phyloP scores from a whole-genome alignment of 306 rosid genomes.

The Pachyrhizus erosus region DNA sequence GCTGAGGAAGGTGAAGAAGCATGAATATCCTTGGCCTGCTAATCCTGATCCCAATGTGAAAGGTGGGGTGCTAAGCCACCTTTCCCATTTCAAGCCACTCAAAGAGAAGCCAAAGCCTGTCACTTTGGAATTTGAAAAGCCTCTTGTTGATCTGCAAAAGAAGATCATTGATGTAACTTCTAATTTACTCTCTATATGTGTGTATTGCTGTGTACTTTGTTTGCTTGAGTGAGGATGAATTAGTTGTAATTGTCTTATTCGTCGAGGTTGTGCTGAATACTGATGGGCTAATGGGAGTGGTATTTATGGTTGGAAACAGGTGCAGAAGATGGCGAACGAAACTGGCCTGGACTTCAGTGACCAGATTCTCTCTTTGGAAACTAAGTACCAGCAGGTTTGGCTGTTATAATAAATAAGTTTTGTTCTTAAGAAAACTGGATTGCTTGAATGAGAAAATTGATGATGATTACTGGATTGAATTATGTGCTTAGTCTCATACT shows the following conservation, averaged over 20 bases:
- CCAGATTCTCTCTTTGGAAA: slow-evolving; percentile 78
- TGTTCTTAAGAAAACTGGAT: slow-evolving; percentile 18
- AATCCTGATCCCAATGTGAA: slow-evolving; percentile 87
- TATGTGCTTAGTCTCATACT: slow-evolving; percentile 6
- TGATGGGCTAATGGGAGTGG: not conserved
- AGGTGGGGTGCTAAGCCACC: slow-evolving; percentile 76
- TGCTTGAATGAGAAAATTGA: slow-evolving; percentile 23
- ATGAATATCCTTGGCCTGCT: slow-evolving; percentile 87
- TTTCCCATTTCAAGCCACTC: slow-evolving; percentile 83
- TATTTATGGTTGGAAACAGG: slow-evolving; percentile 53
- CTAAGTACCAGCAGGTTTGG: slow-evolving; percentile 79
- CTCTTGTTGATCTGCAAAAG: slow-evolving; percentile 81
- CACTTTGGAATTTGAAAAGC: slow-evolving; percentile 81
- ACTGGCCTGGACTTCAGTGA: slow-evolving; percentile 92
- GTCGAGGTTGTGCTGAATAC: slow-evolving; percentile 10
- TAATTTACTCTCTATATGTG: slow-evolving; percentile 11
- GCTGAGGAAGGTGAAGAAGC: slow-evolving; percentile 79
- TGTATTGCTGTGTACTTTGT: slow-evolving; percentile 14
- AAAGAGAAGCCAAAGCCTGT: slow-evolving; percentile 78
- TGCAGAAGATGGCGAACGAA: slow-evolving; percentile 85
- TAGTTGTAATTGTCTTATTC: slow-evolving; percentile 13
- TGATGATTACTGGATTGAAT: slow-evolving; percentile 38
- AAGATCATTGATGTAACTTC: slow-evolving; percentile 77
- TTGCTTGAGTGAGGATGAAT: slow-evolving; percentile 32
- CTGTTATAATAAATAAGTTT: slow-evolving; percentile 8